Percentiles rank a stretch among this genome's conserved stretches.
phyloP scores from a whole-genome alignment of 169 alveolate genomes.

The Cryptosporidium canis region DNA sequence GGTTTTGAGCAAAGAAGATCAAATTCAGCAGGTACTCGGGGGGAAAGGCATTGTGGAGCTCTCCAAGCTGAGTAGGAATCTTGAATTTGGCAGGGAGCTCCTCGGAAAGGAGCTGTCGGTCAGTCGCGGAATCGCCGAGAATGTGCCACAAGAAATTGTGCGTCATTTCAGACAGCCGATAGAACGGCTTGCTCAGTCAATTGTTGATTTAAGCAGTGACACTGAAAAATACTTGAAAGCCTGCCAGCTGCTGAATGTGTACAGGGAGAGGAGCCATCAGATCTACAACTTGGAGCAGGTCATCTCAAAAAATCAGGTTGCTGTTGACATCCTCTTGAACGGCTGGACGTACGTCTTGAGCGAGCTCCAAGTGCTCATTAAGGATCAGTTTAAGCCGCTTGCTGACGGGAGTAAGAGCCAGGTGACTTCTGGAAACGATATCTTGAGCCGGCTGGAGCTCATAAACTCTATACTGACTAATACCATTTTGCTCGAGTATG shows the following conservation, averaged over 20 bases:
- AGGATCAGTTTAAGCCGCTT: conserved; percentile 32
- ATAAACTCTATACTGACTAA: conserved; percentile 21
- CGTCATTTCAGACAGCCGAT: conserved; percentile 21
- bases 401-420: not conserved
- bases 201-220: not conserved
- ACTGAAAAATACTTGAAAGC: not conserved
- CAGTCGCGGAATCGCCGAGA: not conserved
- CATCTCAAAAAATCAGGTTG: not conserved
- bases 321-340: not conserved
- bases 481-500: conserved; percentile 11
- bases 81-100: not conserved
- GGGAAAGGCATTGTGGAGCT: conserved; percentile 45
- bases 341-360: conserved; percentile 12
- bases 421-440: conserved; percentile 22
- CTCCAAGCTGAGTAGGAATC: not conserved
- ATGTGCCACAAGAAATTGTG: not conserved
- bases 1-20: not conserved
- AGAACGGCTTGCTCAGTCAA: not conserved
- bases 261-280: conserved; percentile 20
- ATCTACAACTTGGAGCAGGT: not conserved
- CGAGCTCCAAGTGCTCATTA: conserved; percentile 6
- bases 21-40: conserved; percentile 13
- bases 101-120: not conserved
- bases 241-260: conserved; percentile 2
- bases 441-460: not conserved